These are phyloP conservation scores for Saraca asoca DNA, from an alignment of 331 rosid genomes.

Conservation along the genomic window DNA sequence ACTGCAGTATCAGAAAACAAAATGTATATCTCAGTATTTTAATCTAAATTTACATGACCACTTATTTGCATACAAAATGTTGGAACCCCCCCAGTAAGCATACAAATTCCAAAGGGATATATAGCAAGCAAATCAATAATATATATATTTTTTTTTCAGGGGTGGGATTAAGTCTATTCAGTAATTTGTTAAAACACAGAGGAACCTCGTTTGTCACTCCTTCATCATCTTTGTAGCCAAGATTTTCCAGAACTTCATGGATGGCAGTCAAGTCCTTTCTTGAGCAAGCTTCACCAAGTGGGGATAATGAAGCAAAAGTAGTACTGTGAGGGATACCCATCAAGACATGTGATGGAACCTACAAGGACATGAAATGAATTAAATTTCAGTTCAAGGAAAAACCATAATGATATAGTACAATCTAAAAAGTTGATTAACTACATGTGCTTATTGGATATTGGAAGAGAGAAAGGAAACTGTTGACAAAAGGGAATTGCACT, in stretches of 20 bases:
- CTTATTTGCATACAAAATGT: neutral
- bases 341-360: conserved; percentile 76
- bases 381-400: conserved; percentile 8
- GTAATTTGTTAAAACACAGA: conserved; percentile 4
- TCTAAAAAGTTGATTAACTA: conserved; percentile 20
- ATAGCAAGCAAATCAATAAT: neutral
- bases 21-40: conserved; percentile 32
- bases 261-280: conserved; percentile 82
- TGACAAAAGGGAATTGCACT: neutral
- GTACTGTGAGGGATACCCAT: conserved; percentile 71
- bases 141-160: neutral
- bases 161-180: neutral
- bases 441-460: neutral
- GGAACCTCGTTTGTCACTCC: conserved; percentile 77
- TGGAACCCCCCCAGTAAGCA: too few relatives aligned
- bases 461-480: neutral
- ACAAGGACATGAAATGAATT: conserved; percentile 16
- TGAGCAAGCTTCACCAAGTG: conserved; percentile 86
- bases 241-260: conserved; percentile 69
- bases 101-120: neutral
- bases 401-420: conserved; percentile 8
- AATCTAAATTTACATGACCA: neutral
- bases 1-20: conserved; percentile 47
- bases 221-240: conserved; percentile 79
- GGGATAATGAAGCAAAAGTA: conserved; percentile 58